Evolutionary conservation across 768 basidiomycete genomes (phyloP).

Genomic region (Boletus rex-veris): DNA sequence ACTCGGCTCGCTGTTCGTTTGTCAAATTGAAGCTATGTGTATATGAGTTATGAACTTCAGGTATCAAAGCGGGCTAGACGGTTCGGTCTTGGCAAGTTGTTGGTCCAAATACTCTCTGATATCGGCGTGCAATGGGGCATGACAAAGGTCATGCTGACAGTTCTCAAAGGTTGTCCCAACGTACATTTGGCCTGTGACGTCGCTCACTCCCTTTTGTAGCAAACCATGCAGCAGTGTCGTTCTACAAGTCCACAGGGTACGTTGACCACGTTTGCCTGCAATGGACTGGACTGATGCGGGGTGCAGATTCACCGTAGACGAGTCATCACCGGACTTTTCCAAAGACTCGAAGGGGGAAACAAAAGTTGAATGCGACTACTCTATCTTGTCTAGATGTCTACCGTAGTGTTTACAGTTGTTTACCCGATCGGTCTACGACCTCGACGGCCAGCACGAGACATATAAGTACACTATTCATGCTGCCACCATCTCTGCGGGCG

Average conservation of each 20-base stretch:
- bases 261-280: constrained; percentile 10
- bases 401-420: constrained; percentile 26
- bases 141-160: constrained; percentile 73
- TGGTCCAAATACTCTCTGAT: constrained; percentile 47
- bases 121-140: constrained; percentile 55
- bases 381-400: constrained; percentile 35
- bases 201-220: constrained; percentile 30
- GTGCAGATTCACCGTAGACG: constrained; percentile 54
- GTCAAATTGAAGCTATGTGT: neutral
- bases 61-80: constrained; percentile 44
- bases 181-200: neutral
- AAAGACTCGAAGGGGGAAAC: constrained; percentile 25
- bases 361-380: constrained; percentile 37
- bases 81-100: constrained; percentile 53
- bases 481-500: constrained; percentile 48
- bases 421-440: neutral
- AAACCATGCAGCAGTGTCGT: constrained; percentile 43
- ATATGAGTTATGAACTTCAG: constrained; percentile 73
- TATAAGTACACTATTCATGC: constrained; percentile 33
- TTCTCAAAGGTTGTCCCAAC: constrained; percentile 56
- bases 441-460: neutral
- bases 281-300: constrained; percentile 4
- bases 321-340: constrained; percentile 45
- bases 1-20: neutral
- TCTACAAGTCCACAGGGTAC: constrained; percentile 58